These are phyloP conservation scores for Adansonia rubrostipa DNA, from an alignment of 441 rosid genomes.

Conservation along the genomic window DNA sequence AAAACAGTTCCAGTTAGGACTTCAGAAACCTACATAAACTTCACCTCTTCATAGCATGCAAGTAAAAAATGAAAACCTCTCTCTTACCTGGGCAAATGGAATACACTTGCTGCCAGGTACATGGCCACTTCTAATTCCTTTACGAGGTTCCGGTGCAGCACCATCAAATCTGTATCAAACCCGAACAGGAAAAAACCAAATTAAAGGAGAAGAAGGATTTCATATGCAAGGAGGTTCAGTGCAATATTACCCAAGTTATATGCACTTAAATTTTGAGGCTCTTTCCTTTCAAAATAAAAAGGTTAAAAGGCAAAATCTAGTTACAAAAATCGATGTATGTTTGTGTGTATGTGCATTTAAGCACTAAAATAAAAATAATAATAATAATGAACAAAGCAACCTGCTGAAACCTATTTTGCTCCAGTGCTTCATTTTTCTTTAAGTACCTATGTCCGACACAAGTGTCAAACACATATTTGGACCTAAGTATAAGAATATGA, in stretches of 20 bases:
- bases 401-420: background rate
- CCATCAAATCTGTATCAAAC: slow-evolving; percentile 74
- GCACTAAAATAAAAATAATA: no score
- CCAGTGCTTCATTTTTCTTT: no score
- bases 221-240: slow-evolving; percentile 1
- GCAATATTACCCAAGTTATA: background rate
- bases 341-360: background rate
- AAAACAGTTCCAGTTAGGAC: background rate
- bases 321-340: background rate
- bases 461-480: no score
- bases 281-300: background rate
- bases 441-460: no score
- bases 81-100: slow-evolving; percentile 71
- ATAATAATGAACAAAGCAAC: background rate
- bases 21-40: slow-evolving; percentile 1
- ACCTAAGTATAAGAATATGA: no score
- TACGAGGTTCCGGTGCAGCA: slow-evolving; percentile 81
- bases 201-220: slow-evolving; percentile 13
- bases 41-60: background rate
- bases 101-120: slow-evolving; percentile 92
- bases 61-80: slow-evolving; percentile 4
- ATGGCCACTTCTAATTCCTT: slow-evolving; percentile 90
- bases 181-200: background rate
- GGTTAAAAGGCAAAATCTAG: background rate
- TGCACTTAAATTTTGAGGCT: background rate